Evolutionary conservation across 768 basidiomycete genomes (phyloP).

Genomic region (Trametes gibbosa): DNA sequence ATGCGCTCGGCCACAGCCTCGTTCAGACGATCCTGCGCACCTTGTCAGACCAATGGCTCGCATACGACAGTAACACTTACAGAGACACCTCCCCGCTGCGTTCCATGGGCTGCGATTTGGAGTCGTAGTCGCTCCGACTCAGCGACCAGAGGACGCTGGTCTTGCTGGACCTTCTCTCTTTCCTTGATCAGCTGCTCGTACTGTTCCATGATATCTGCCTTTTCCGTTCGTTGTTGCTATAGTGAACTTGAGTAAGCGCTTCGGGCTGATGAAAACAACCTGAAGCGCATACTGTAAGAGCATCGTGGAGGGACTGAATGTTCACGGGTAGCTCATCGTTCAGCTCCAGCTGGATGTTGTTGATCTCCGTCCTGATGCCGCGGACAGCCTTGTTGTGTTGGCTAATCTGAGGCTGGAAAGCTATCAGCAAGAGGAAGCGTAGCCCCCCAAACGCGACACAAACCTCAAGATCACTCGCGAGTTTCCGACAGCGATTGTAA

Average conservation of each 20-base stretch:
- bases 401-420: constrained; percentile 11
- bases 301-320: constrained; percentile 53
- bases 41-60: background rate
- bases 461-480: constrained; percentile 26
- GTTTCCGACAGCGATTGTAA: constrained; percentile 30
- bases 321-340: constrained; percentile 69
- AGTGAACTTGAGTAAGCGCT: background rate
- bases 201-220: constrained; percentile 45
- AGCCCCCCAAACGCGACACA: background rate
- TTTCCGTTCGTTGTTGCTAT: constrained; percentile 58
- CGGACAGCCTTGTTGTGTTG: constrained; percentile 6
- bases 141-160: constrained; percentile 41
- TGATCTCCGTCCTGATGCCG: constrained; percentile 33
- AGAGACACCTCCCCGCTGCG: constrained; percentile 37
- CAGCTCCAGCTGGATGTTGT: constrained; percentile 52
- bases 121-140: constrained; percentile 46
- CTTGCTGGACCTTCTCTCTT: constrained; percentile 46
- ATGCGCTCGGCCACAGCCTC: constrained; percentile 48
- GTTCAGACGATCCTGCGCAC: constrained; percentile 46
- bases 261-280: background rate
- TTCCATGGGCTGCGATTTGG: constrained; percentile 52
- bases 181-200: constrained; percentile 43
- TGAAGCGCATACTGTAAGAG: constrained; percentile 46
- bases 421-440: background rate
- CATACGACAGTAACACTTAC: constrained; percentile 37